A percentile compares a stretch with the other conserved stretches of the same genome.
phyloP scores from a whole-genome alignment of 345 rosid species.

The Eucalyptus leucophloia region DNA sequence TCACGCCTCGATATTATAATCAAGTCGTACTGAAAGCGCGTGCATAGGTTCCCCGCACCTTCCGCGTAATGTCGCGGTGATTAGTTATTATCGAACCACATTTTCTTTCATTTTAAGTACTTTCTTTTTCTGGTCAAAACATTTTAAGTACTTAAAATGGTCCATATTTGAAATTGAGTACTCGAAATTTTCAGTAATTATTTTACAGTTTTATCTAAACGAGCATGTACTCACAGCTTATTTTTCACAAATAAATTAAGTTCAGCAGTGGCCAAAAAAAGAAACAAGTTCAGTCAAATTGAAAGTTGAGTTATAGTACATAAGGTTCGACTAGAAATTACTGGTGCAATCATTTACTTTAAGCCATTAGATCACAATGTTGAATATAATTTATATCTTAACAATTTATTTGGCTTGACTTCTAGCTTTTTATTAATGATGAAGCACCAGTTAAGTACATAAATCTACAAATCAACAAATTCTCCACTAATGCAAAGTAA shows the following conservation, averaged over 20 bases:
- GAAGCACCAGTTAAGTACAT: not conserved
- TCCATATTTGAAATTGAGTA: not conserved
- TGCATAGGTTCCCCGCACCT: rapidly evolving
- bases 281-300: too few relatives aligned
- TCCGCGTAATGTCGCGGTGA: rapidly evolving
- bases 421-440: not conserved
- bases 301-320: too few relatives aligned
- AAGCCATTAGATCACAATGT: too few relatives aligned
- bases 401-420: not conserved
- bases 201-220: rapidly evolving
- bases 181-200: rapidly evolving
- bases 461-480: too few relatives aligned
- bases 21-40: rapidly evolving
- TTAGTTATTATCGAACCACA: not conserved
- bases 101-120: too few relatives aligned
- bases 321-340: too few relatives aligned
- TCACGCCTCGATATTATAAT: not conserved
- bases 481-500: too few relatives aligned
- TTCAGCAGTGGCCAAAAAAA: too few relatives aligned
- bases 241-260: too few relatives aligned
- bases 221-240: rapidly evolving
- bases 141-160: too few relatives aligned
- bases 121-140: too few relatives aligned
- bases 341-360: rapidly evolving
- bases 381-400: too few relatives aligned